Conservation (phyloP, 495 filamentous ascomycete species). For the Cryomyces minteri region DNA sequence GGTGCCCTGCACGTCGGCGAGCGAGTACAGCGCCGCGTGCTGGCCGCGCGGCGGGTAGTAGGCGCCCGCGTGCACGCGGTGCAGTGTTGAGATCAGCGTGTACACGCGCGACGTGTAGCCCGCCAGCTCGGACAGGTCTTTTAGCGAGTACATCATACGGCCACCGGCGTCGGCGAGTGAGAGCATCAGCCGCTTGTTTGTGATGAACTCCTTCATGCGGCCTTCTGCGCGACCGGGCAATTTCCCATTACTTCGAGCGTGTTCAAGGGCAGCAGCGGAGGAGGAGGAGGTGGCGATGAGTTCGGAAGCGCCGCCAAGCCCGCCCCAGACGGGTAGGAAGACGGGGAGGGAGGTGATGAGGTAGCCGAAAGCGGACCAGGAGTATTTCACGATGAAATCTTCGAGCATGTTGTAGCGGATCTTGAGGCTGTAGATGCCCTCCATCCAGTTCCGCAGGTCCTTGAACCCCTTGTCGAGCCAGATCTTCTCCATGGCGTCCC, state of each 20-base stretch:
- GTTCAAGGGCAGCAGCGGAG: no score
- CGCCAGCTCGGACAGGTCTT: constrained; percentile 90
- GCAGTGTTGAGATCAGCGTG: constrained; percentile 81
- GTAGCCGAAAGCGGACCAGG: constrained; percentile 96
- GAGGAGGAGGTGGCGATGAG: neutral
- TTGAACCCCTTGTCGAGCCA: constrained; percentile 83
- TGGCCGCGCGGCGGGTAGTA: constrained; percentile 54
- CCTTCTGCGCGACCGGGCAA: constrained; percentile 44
- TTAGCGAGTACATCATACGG: constrained; percentile 98
- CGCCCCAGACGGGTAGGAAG: constrained; percentile 91
- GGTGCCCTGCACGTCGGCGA: constrained; percentile 82
- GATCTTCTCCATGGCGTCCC: constrained; percentile 77
- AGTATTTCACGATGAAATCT: constrained; percentile 95
- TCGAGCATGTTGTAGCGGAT: constrained; percentile 98
- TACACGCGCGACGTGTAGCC: constrained; percentile 94
- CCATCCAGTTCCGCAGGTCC: constrained; percentile 86
- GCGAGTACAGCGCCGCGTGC: constrained; percentile 63
- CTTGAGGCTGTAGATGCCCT: constrained; percentile 86
- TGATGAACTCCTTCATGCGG: constrained; percentile 98
- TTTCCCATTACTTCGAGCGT: neutral
- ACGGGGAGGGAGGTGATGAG: constrained; percentile 80
- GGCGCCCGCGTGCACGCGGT: constrained; percentile 77
- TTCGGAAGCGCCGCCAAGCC: constrained; percentile 53
- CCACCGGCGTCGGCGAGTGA: constrained; percentile 93
- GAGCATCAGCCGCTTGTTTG: constrained; percentile 96